These are phyloP conservation scores for Wickerhamiella vanderwaltii DNA, from an alignment of 805 yeast genomes.

Conservation along the genomic window DNA sequence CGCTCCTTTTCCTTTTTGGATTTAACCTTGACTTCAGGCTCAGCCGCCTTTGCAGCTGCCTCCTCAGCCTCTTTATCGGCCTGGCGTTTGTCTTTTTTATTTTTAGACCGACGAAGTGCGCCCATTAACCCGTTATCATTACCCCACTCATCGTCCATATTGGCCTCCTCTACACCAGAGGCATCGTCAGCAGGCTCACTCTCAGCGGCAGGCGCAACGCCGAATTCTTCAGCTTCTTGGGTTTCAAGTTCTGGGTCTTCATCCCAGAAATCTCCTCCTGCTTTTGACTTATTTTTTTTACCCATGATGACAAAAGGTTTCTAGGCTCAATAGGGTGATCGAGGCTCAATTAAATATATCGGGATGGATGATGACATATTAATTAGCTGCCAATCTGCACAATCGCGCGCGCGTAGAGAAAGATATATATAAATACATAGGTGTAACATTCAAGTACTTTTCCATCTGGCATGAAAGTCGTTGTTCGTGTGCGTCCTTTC, in stretches of 20 bases:
- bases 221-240: constrained; percentile 43
- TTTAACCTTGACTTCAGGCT: constrained; percentile 58
- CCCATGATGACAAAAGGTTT: constrained; percentile 31
- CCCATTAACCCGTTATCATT: constrained; percentile 54
- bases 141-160: constrained; percentile 25
- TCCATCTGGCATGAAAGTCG: constrained; percentile 11
- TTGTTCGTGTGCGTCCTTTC: constrained; percentile 69
- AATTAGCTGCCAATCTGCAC: too few species aligned
- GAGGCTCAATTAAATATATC: too few species aligned
- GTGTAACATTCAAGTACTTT: too few species aligned
- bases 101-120: constrained; percentile 67
- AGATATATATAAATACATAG: too few species aligned
- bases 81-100: constrained; percentile 59
- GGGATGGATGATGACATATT: too few species aligned
- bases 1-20: constrained; percentile 92
- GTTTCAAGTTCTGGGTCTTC: constrained; percentile 44
- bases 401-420: too few species aligned
- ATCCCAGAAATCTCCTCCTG: constrained; percentile 70
- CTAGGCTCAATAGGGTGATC: too few species aligned
- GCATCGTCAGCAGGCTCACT: constrained; percentile 23
- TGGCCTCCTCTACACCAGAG: constrained; percentile 16
- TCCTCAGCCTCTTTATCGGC: constrained; percentile 34
- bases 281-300: constrained; percentile 51
- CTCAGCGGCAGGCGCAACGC: constrained; percentile 25
- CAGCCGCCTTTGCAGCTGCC: constrained; percentile 24